Conservation (phyloP, 2,329 filamentous ascomycete genomes). For the Sporothrix phasma region DNA sequence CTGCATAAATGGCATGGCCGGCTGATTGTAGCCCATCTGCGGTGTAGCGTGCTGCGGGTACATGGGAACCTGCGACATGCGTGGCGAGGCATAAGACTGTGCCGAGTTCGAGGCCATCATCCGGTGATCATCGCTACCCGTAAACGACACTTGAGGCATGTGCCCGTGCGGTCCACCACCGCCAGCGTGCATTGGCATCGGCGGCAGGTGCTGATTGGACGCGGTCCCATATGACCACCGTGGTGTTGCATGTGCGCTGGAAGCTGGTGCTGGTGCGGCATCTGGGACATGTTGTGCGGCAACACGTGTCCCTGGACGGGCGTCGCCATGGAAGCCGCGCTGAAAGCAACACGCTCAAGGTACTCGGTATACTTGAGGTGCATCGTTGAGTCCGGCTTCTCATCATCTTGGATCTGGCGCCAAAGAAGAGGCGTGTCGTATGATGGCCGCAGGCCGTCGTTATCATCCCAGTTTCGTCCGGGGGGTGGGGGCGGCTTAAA, state of each 20-base stretch:
- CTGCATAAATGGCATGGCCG: conserved; percentile 63
- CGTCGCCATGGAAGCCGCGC: conserved; percentile 46
- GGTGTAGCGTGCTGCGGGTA: conserved; percentile 59
- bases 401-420: conserved; percentile 65
- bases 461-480: conserved; percentile 57
- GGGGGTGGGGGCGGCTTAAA: conserved; percentile 42
- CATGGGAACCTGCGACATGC: conserved; percentile 60
- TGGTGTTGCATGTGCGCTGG: conserved; percentile 69
- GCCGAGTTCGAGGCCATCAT: conserved; percentile 82
- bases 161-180: conserved; percentile 48
- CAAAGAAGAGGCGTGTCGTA: conserved; percentile 81
- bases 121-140: conserved; percentile 61
- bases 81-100: conserved; percentile 77
- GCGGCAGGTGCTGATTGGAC: conserved; percentile 64
- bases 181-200: conserved; percentile 66
- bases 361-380: conserved; percentile 62
- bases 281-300: conserved; percentile 58
- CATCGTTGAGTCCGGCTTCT: conserved; percentile 57
- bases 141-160: conserved; percentile 54
- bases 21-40: conserved; percentile 62
- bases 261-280: conserved; percentile 75
- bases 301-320: conserved; percentile 44
- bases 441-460: conserved; percentile 73
- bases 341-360: conserved; percentile 57
- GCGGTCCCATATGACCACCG: conserved; percentile 54